These are phyloP conservation scores for Colletotrichum truncatum DNA, from an alignment of 2,329 filamentous ascomycete genomes.

Conservation along the genomic window DNA sequence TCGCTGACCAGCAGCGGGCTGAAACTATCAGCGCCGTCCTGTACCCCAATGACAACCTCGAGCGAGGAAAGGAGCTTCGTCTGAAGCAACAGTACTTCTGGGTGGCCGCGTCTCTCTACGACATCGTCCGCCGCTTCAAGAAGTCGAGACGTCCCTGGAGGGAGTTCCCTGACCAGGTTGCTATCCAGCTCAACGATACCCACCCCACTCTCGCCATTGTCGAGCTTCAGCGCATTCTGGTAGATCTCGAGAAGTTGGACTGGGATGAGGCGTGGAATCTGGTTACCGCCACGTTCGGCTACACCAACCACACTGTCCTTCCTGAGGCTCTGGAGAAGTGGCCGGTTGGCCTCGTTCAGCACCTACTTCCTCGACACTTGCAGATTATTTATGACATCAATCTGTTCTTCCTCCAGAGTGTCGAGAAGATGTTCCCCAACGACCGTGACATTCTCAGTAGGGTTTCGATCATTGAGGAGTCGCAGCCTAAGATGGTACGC, in stretches of 20 bases:
- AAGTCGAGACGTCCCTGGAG: constrained; percentile 92
- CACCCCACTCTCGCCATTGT: constrained; percentile 97
- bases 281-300: constrained; percentile 83
- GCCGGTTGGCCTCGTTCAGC: constrained; percentile 92
- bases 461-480: constrained; percentile 98
- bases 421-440: constrained; percentile 90
- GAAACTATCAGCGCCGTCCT: constrained; percentile 98
- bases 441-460: constrained; percentile 85
- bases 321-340: constrained; percentile 98
- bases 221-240: constrained; percentile 90
- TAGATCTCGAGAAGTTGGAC: constrained; percentile 88
- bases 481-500: constrained; percentile 95
- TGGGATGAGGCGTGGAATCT: constrained; percentile 95
- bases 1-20: constrained; percentile 97
- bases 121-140: constrained; percentile 98
- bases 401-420: constrained; percentile 87
- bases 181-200: constrained; percentile 98
- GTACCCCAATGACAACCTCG: constrained; percentile 97
- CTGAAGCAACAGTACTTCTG: constrained; percentile 99
- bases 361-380: constrained; percentile 91
- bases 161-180: constrained; percentile 93
- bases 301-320: constrained; percentile 98
- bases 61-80: constrained; percentile 94
- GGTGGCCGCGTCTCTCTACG: constrained; percentile 95
- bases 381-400: constrained; percentile 99